Evolutionary conservation across 257 asterid species (phyloP).

Genomic region (Solanum paucissectum): DNA sequence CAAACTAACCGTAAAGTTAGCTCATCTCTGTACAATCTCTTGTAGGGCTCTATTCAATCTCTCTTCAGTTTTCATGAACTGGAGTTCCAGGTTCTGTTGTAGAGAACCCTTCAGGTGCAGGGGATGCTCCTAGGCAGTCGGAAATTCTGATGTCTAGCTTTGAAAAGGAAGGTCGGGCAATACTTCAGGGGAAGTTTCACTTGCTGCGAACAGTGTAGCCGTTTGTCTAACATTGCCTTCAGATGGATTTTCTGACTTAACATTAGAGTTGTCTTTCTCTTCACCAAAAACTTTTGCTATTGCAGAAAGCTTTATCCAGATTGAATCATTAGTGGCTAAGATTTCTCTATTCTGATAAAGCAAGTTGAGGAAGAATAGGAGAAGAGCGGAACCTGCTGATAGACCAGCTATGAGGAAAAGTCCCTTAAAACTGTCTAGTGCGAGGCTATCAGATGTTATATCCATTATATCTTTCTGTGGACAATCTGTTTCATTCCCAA

Average conservation of each 20-base stretch:
- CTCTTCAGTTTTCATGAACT: neutral
- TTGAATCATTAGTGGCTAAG: conserved; percentile 10
- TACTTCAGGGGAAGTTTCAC: neutral
- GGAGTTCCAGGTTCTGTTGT: conserved; percentile 21
- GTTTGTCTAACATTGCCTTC: neutral
- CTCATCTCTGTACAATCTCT: neutral
- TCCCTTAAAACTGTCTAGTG: conserved; percentile 23
- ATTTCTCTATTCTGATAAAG: conserved; percentile 17
- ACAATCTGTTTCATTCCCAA: conserved; percentile 7
- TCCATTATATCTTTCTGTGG: neutral
- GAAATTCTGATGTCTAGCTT: conserved; percentile 11
- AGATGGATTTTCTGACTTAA: neutral
- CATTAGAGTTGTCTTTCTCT: conserved; percentile 4
- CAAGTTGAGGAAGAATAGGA: conserved; percentile 23
- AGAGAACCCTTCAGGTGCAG: conserved; percentile 15
- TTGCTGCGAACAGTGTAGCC: neutral
- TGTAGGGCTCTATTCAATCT: neutral
- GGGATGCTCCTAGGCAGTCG: neutral
- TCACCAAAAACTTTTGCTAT: conserved; percentile 24
- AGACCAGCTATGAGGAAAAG: conserved; percentile 25
- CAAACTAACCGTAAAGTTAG: neutral
- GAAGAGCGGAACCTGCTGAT: conserved; percentile 22
- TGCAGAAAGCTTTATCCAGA: conserved; percentile 15
- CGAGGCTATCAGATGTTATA: conserved; percentile 1
- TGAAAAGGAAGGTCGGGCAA: neutral